Base-by-base conservation (phyloP, 257 asterid species). In the Marsdenia floribunda region DNA sequence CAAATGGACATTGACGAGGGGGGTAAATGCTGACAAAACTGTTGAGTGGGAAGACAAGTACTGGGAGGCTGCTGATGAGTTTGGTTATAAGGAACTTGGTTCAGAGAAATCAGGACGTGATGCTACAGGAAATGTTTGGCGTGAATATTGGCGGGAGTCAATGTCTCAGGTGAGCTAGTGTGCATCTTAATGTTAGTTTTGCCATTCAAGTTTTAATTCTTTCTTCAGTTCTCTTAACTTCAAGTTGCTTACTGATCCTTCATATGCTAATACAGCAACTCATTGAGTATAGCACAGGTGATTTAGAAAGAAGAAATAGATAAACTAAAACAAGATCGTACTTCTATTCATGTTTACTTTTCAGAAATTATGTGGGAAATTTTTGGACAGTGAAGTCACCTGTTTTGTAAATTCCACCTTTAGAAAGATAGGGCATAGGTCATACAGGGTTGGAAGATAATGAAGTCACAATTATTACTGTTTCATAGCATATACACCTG, bases 51-150 rank as follows among this genome's bases (percentile, higher is more conserved):
- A 94, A 83, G 91, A 87, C 70, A 94, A 94, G 71, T 94, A 89
- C 76, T 94, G 99, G 99, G 99, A 94, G 88, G 97, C 99, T 76
- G 92, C 99, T 40, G 90, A 90, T 33, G 98, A 90, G 77, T 80
- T 92, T 37, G 97, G 96, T 18, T 90, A 94, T 77, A 94, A 88
- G 84, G 99, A 94, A 86, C 97, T 92, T 6, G 99, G 97, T 19
- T 90, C 99, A n/a, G 98, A 94, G 88, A 94, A 94, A 85, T 94
- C 96, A 0, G 99, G 99, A 18, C 96, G 99, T 19, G 96, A 94
- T 85, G 90, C 98, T 80, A 67, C 75, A 0, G 99, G 99, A 76
- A 92, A 87, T 60, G 93, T 92, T 68, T 94, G 99, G 99, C 96
- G 90, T 21, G 99, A 94, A 63, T 88, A 79, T 73, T 94, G 99